Base-by-base conservation (phyloP, 352 stramenopile genomes). In the Elongisporangium anandrum region DNA sequence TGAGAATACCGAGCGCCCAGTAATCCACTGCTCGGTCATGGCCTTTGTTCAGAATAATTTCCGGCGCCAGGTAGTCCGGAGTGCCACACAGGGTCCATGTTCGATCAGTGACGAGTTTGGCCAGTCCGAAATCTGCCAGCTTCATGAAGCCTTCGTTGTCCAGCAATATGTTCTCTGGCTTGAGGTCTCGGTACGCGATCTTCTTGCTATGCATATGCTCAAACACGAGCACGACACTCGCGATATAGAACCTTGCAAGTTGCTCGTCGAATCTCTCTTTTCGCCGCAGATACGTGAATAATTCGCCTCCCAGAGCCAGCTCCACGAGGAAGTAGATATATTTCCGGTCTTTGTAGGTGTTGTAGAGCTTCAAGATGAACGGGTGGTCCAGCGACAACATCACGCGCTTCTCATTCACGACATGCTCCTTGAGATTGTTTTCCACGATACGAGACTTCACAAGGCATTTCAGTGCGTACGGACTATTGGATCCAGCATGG, bases 251-350 rank as follows among this genome's bases (percentile, higher is more conserved):
- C 47, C 79, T 77, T 12, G 82, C 85, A 3, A 93, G 57, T 2
- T 79, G 72, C 26, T 93, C 83, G 22, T 90, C 75, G 54, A 97
- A 90, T 6, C 84, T 72, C 38, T 92, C 81, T 39, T 60, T 69
- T 8, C 82, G 75, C 7, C 88, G 73, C 58, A 98, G 65, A 59
- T 97, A 94, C 48, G 90, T 97, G 74, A 97, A 98, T 7, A 98
- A 78, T 65, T 98, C 93, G 6, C 92, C 93, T 9, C 92, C 93
- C 17, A 93, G 65, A 5, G 96, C 89, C 16, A 96, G 87, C 54
- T 98, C 93, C n/a, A 98, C 78, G 0, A 98, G 69, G 60, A 98
- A 84, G 61, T 96, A 98, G 10, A 98, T 69, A 56, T 88, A 91
- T 23, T 87, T 92, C 54, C 75, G 81, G 69, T 98, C 91, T 68